These are phyloP conservation scores for Saccharomyces mikatae DNA, from an alignment of 805 yeast genomes.

Conservation along the genomic window DNA sequence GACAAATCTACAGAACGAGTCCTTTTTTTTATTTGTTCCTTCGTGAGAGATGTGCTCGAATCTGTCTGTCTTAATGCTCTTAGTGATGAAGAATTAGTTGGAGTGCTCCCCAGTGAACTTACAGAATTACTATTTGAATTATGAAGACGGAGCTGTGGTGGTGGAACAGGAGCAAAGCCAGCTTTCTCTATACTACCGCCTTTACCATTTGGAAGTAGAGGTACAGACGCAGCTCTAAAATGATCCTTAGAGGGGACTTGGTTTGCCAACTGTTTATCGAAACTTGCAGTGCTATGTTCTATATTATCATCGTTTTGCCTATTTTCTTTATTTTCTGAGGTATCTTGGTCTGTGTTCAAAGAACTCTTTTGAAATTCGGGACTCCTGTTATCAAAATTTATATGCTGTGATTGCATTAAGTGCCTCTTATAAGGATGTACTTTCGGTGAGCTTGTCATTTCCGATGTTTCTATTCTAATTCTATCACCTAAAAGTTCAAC, in stretches of 20 bases:
- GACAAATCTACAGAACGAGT: conserved; percentile 37
- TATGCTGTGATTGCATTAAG: conserved; percentile 3
- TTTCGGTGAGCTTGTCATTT: not conserved
- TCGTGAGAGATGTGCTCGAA: conserved; percentile 4
- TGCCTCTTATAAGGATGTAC: conserved; percentile 10
- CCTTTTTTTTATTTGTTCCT: conserved; percentile 14
- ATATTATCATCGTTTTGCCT: not conserved
- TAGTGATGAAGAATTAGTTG: conserved; percentile 2
- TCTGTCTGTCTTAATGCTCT: conserved; percentile 3
- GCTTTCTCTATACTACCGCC: not conserved
- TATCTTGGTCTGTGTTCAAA: not conserved
- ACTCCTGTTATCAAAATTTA: conserved; percentile 2
- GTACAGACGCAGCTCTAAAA: not conserved
- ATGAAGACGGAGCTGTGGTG: not conserved
- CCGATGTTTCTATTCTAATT: not conserved
- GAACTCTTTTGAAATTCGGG: not conserved
- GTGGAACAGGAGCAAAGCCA: not conserved
- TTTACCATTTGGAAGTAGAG: not conserved
- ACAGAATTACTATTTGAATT: conserved; percentile 5
- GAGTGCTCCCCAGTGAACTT: conserved; percentile 6
- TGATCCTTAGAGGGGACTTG: not conserved
- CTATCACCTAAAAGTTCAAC: not conserved
- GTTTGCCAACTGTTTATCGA: not conserved
- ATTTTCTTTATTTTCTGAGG: not conserved
- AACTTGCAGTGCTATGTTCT: not conserved